These are phyloP conservation scores for Venturia effusa DNA, from an alignment of 2,329 filamentous ascomycete species.

Conservation along the genomic window DNA sequence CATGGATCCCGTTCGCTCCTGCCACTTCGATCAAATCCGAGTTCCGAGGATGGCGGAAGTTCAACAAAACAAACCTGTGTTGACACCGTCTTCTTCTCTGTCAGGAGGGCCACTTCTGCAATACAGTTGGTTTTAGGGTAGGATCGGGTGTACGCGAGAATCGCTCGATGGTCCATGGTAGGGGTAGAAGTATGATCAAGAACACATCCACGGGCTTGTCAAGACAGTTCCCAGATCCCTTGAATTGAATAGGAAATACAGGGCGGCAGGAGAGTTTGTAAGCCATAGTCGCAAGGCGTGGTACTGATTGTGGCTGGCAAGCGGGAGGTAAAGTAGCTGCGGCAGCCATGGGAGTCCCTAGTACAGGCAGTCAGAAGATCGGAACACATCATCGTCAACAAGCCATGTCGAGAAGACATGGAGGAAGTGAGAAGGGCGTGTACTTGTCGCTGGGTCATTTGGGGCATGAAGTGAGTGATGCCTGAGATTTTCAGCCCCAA, in stretches of 20 bases:
- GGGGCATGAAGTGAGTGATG: neutral
- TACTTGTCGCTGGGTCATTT: neutral
- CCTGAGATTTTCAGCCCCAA: neutral
- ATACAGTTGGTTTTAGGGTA: neutral
- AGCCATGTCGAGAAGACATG: neutral
- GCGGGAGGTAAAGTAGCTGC: neutral
- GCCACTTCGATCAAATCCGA: neutral
- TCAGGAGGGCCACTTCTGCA: no score
- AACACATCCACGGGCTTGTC: neutral
- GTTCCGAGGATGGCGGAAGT: no score
- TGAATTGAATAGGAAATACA: neutral
- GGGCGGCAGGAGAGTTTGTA: neutral
- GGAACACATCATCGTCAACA: neutral
- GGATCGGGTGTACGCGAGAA: neutral
- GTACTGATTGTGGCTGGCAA: neutral
- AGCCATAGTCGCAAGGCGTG: no score
- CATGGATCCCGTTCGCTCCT: neutral
- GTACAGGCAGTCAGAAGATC: no score
- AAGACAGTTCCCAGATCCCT: neutral
- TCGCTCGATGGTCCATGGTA: no score
- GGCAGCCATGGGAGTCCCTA: neutral
- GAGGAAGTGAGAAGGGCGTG: neutral
- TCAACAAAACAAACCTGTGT: no score
- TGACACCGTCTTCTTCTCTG: no score
- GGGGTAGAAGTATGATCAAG: neutral